These are phyloP conservation scores for Gastrodia elata DNA, from an alignment of 106 monocot species.

Conservation along the genomic window DNA sequence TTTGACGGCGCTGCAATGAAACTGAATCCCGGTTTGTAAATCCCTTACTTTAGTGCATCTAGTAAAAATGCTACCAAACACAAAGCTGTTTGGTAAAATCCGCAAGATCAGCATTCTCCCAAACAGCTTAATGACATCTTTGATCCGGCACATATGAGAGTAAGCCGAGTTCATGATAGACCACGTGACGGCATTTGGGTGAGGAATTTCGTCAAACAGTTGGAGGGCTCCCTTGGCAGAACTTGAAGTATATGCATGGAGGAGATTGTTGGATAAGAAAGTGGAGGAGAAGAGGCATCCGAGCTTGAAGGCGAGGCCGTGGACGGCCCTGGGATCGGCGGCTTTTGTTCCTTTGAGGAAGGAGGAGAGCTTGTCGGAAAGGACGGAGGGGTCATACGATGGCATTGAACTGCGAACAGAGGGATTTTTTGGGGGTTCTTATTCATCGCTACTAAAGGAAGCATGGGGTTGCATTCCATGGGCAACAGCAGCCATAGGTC, in stretches of 20 bases:
- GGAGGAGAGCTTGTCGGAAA: conserved; percentile 21
- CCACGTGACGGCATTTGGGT: conserved; percentile 31
- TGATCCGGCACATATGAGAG: conserved; percentile 14
- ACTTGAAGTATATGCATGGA: conserved; percentile 9
- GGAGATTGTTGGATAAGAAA: conserved; percentile 33
- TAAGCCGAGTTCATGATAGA: conserved; percentile 19
- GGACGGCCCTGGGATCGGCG: conserved; percentile 16
- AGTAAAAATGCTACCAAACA: conserved; percentile 32
- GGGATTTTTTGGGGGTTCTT: not conserved
- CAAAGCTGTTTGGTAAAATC: conserved; percentile 21
- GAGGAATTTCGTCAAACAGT: conserved; percentile 34
- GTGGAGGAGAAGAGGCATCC: conserved; percentile 22
- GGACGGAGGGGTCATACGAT: not conserved
- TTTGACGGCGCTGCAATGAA: conserved; percentile 34
- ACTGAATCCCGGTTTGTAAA: conserved; percentile 27
- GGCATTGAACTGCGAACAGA: conserved; percentile 2
- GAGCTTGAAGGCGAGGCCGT: conserved; percentile 24
- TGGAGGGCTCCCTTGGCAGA: conserved; percentile 14
- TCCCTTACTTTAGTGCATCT: conserved; percentile 33
- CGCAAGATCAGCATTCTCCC: conserved; percentile 6
- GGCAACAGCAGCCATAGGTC: too few species aligned
- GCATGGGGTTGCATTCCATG: too few species aligned
- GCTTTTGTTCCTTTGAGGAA: conserved; percentile 10
- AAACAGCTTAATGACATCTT: conserved; percentile 19
- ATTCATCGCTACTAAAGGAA: not conserved